Evolutionary conservation across 2,329 filamentous ascomycete genomes (phyloP), one percentile per base, ranked within the genome.

Genomic region (Aspergillus thermomutatus): DNA sequence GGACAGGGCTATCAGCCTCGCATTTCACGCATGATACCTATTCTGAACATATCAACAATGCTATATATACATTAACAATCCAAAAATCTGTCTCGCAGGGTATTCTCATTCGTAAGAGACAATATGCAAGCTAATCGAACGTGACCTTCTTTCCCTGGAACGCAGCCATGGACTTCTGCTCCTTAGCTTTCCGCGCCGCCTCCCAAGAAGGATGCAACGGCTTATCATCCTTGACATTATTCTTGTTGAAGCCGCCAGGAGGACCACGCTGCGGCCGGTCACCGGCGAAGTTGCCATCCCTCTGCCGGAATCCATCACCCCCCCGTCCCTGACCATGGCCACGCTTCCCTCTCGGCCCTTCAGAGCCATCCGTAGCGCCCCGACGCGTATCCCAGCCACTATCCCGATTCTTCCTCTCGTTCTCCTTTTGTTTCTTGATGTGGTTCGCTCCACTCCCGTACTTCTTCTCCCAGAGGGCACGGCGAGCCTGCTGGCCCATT

Each of bases 171-270:
- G 76, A 73, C 34, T 69, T 70, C 66, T 78, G 77, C 58, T 78
- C 74, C 73, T 87, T 87, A 14, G 82, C 80, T 66, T 78, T 78
- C 74, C 82, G 84, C 28, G 83, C 83, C 6, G 85, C 85, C 69
- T 83, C 80, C 85, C 85, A 88, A 54, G 83, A 86, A 21, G 85
- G 85, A 79, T 88, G 85, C 63, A 87, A 62, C 5, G 81, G 72
- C 9, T 82, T 82, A 45, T 75, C 71, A 56, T 85, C 81, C 56
- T 70, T 62, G 1, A 62, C 56, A 21, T 65, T 61, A 27, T 50
- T 63, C 34, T 60, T 54, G 52, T 65, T 17, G 14, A 5, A 43
- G 66, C 62, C 53, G 66, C 70, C 6, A 8, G 48, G 46, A 21
- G 57, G 51, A 21, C 41, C 53, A 40, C 60, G 55, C 51, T 65